Evolutionary conservation across 768 basidiomycete genomes (phyloP).

Genomic region (Lyophyllum atratum): DNA sequence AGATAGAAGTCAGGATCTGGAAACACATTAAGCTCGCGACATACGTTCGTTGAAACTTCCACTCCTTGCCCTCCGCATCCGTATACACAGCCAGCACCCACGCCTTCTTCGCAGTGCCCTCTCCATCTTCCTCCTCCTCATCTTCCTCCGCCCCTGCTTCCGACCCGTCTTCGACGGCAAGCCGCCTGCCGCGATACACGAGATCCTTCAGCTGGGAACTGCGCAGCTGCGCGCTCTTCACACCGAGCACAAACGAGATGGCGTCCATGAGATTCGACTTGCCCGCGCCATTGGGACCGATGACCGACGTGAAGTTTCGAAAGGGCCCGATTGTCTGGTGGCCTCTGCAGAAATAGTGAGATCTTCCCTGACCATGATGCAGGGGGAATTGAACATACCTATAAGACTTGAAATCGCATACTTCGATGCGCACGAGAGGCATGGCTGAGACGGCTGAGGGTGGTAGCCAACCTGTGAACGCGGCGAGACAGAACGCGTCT

Average conservation of each 20-base stretch:
- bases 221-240: conserved; percentile 90
- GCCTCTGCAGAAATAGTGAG: conserved; percentile 42
- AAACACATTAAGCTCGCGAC: conserved; percentile 31
- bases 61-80: conserved; percentile 78
- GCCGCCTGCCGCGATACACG: conserved; percentile 86
- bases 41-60: conserved; percentile 90
- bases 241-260: conserved; percentile 97
- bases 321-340: conserved; percentile 90
- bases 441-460: conserved; percentile 34
- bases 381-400: conserved; percentile 40
- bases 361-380: not conserved
- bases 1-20: conserved; percentile 2
- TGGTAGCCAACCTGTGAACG: not conserved
- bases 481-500: not conserved
- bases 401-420: conserved; percentile 98
- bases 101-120: conserved; percentile 87
- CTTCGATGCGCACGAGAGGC: conserved; percentile 84
- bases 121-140: conserved; percentile 58
- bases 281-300: conserved; percentile 98
- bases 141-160: conserved; percentile 51
- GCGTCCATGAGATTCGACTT: conserved; percentile 99
- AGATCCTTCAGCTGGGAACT: conserved; percentile 94
- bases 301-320: conserved; percentile 91
- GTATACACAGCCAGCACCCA: conserved; percentile 94
- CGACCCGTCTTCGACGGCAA: conserved; percentile 51